Conservation (phyloP, 305 asterid genomes). For the Fraxinus ornus region DNA sequence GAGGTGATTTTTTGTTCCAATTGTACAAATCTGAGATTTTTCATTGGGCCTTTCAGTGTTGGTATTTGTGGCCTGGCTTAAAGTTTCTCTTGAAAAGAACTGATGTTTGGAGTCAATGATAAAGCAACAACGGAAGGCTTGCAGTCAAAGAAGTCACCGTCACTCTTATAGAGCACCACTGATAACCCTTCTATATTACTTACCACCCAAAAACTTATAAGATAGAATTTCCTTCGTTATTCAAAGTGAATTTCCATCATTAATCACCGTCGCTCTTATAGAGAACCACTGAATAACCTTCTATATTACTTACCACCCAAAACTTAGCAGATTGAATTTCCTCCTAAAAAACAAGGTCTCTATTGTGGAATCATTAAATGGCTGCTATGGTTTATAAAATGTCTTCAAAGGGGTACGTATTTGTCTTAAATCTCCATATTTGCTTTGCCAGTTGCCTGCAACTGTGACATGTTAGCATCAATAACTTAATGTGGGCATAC, state of each 20-base stretch:
- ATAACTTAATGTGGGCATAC: background rate
- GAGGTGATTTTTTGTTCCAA: background rate
- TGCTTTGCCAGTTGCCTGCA: background rate
- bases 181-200: background rate
- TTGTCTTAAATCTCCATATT: background rate
- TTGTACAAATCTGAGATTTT: background rate
- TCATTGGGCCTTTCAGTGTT: background rate
- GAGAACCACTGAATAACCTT: background rate
- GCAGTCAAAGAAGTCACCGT: background rate
- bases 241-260: background rate
- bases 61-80: background rate
- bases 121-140: background rate
- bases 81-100: background rate
- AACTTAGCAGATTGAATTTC: background rate
- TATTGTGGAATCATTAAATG: background rate
- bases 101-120: background rate
- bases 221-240: background rate
- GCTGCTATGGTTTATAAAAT: background rate
- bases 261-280: background rate
- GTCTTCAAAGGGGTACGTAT: background rate
- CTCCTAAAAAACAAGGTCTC: background rate
- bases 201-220: background rate
- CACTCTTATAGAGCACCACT: background rate
- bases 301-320: too few relatives aligned
- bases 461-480: background rate